Base-by-base conservation (phyloP, 1,139 yeast genomes). In the Kurtzmaniella natalensis region DNA sequence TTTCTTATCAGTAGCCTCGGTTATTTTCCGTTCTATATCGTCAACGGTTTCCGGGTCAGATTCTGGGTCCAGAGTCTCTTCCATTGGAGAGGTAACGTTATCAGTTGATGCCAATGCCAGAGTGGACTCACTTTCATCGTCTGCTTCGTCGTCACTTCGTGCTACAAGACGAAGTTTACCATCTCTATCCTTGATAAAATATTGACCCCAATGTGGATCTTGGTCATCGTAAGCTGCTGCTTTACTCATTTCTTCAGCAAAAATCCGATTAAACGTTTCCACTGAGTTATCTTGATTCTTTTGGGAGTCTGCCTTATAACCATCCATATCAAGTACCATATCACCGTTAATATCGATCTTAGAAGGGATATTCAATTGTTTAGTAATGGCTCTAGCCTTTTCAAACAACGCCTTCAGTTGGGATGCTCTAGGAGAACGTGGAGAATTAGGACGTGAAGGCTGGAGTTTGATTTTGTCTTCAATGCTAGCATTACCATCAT, bases 261-360 rank as follows among this genome's bases (percentile, higher is more conserved):
- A 67, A 31, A 89, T 67, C 46, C 81, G 79, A 46, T 80, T 79
- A 41, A 92, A 76, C 32, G 83, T 66, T 38, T 79, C 81, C 47
- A 81, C 87, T 0, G 87, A 75, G 45, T 74, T 78, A 33, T 78
- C 78, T 30, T 78, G 73, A 51, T 82, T 86, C 44, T 79, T 76
- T 42, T 67, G 70, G 24, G 83, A 81, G 46, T 82, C 86, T 22
- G 95, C 85, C 59, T 89, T 92, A 61, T 94, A 94, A 18, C 99
- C 99, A 48, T 88, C 95, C 81, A 92, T 86, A 60, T 94, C 99
- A 32, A 94, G 64, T 31, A 89, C 76, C 50, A 94, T 72, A 52
- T 89, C 96, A 9, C 98, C 98, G 49, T 87, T 86, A 44, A 83
- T 81, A 43, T 87, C 95, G 28, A 89, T 75, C 46, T 81, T 87